These are phyloP conservation scores for Penicillium antarcticum DNA, from an alignment of 495 filamentous ascomycete genomes.

Conservation along the genomic window DNA sequence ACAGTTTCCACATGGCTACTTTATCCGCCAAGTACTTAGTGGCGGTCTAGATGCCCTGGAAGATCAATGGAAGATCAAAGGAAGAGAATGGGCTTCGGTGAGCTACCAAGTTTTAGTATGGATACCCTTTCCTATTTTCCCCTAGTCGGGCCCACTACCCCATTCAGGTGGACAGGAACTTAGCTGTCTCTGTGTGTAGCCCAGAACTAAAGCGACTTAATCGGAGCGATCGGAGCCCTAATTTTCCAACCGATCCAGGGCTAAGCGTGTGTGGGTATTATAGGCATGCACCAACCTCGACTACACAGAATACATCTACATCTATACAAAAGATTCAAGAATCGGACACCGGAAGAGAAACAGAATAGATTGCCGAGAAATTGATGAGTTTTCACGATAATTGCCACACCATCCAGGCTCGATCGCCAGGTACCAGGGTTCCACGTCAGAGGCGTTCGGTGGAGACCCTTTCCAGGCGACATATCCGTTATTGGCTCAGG, in stretches of 20 bases:
- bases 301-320: too few relatives aligned
- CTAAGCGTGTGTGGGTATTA: too few relatives aligned
- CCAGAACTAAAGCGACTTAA: neutral
- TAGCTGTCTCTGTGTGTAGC: neutral
- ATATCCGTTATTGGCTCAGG: neutral
- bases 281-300: too few relatives aligned
- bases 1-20: neutral
- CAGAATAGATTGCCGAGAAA: too few relatives aligned
- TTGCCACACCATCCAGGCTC: slow-evolving; percentile 21
- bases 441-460: slow-evolving; percentile 23
- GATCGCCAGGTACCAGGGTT: slow-evolving; percentile 21
- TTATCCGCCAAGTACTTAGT: slow-evolving; percentile 1
- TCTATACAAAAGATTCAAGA: too few relatives aligned
- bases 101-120: neutral
- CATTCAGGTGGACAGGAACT: neutral
- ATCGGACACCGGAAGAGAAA: too few relatives aligned
- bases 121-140: neutral
- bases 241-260: neutral
- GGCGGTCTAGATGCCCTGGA: slow-evolving; percentile 23
- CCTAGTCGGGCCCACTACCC: slow-evolving; percentile 1
- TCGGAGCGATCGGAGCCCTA: neutral
- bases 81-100: neutral
- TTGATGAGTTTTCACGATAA: neutral
- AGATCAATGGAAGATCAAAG: slow-evolving; percentile 10
- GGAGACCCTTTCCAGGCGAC: neutral